A percentile compares a stretch with the other conserved stretches of the same genome.
These are phyloP conservation scores for Pichia sp. DNA, from an alignment of 1,139 yeast genomes.

Conservation along the genomic window DNA sequence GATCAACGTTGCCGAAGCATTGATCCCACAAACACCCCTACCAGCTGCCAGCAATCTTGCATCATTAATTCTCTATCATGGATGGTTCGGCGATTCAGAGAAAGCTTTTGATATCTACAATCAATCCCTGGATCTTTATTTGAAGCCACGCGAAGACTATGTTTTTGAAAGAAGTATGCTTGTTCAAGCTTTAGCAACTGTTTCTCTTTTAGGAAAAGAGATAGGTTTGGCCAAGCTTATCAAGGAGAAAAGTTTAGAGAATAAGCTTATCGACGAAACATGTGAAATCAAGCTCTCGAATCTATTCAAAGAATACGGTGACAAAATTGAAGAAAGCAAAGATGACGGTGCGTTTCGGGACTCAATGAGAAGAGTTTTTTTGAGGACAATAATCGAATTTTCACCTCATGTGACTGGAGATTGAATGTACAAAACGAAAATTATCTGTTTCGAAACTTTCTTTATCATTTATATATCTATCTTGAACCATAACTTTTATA, in stretches of 20 bases:
- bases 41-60: slow-evolving; percentile 43
- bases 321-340: slow-evolving; percentile 31
- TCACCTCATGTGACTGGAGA: slow-evolving; percentile 17
- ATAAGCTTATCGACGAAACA: slow-evolving; percentile 41
- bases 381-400: slow-evolving; percentile 21
- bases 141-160: slow-evolving; percentile 21
- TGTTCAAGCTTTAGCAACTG: slow-evolving; percentile 51
- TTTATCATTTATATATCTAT: too few species aligned
- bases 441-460: too few species aligned
- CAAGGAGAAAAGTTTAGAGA: slow-evolving; percentile 52
- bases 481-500: not conserved
- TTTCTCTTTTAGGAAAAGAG: slow-evolving; percentile 48
- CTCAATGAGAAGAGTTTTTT: slow-evolving; percentile 19
- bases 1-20: slow-evolving; percentile 44
- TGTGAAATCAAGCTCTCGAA: slow-evolving; percentile 44
- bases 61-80: slow-evolving; percentile 44
- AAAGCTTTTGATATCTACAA: slow-evolving; percentile 51
- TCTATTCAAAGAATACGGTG: slow-evolving; percentile 55
- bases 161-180: slow-evolving; percentile 46
- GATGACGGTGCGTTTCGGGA: slow-evolving; percentile 18
- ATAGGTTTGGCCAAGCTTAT: slow-evolving; percentile 60
- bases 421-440: too few species aligned
- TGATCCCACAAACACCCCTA: slow-evolving; percentile 37
- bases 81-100: slow-evolving; percentile 42
- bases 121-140: slow-evolving; percentile 33